These are phyloP conservation scores for Dactylis glomerata DNA, from an alignment of 176 grass and related monocot species.

Conservation along the genomic window DNA sequence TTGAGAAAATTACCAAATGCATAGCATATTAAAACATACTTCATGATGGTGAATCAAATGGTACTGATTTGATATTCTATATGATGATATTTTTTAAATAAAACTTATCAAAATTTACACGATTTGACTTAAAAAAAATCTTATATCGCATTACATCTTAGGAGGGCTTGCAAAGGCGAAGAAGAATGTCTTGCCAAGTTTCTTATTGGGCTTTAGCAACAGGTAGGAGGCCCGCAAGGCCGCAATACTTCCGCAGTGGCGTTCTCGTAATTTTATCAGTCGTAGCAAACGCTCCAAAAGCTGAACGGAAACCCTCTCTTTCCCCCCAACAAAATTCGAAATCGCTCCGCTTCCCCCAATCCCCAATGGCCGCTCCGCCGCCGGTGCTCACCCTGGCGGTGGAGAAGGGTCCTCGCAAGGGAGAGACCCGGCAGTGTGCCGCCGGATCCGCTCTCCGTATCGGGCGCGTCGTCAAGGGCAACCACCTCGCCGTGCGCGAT, in stretches of 20 bases:
- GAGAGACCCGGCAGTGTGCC: conserved; percentile 36
- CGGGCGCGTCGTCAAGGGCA: conserved; percentile 69
- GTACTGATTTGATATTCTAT: too few species aligned
- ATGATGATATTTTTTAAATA: too few species aligned
- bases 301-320: background rate
- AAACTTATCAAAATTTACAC: too few species aligned
- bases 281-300: background rate
- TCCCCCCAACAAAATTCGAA: background rate
- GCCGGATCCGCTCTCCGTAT: conserved; percentile 33
- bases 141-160: too few species aligned
- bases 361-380: conserved; percentile 44
- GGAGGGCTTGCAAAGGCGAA: too few species aligned
- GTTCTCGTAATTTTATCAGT: background rate
- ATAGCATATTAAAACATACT: too few species aligned
- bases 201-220: too few species aligned
- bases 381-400: conserved; percentile 57
- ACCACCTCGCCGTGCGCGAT: conserved; percentile 68
- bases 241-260: background rate
- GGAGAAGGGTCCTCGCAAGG: conserved; percentile 64
- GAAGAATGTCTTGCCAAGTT: too few species aligned
- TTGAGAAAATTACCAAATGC: too few species aligned
- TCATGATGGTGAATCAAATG: too few species aligned
- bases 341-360: background rate
- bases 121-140: too few species aligned
- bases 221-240: background rate